phyloP scores from a whole-genome alignment of 2,329 filamentous ascomycete genomes.

The Hirsutella rhossiliensis region DNA sequence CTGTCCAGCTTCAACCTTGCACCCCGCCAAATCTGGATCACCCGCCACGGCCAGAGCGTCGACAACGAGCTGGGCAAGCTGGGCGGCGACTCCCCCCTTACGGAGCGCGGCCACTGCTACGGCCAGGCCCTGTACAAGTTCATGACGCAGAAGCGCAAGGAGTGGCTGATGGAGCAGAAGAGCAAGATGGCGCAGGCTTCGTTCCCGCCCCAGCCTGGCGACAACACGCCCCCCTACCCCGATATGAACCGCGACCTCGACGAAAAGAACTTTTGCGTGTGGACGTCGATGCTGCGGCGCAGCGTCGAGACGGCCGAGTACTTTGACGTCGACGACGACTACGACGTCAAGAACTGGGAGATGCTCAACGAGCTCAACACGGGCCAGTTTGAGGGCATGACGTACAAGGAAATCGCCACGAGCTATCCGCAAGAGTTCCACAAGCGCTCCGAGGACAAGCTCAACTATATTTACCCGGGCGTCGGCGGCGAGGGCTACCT shows the following conservation, averaged over 20 bases:
- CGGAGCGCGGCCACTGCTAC: constrained; percentile 68
- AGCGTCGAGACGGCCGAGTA: constrained; percentile 78
- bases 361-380: constrained; percentile 96
- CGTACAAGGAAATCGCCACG: constrained; percentile 79
- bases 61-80: constrained; percentile 85
- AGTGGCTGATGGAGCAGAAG: constrained; percentile 75
- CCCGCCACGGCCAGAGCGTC: constrained; percentile 78
- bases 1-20: constrained; percentile 94
- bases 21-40: constrained; percentile 96
- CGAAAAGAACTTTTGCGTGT: constrained; percentile 90
- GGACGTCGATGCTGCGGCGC: constrained; percentile 93
- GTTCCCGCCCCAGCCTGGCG: constrained; percentile 83
- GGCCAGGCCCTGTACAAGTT: constrained; percentile 71
- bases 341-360: constrained; percentile 93
- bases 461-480: constrained; percentile 92
- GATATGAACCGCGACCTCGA: constrained; percentile 60
- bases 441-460: constrained; percentile 72
- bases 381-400: constrained; percentile 87
- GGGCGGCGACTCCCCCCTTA: constrained; percentile 79
- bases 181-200: constrained; percentile 64
- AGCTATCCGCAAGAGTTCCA: constrained; percentile 71
- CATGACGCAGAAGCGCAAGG: constrained; percentile 65
- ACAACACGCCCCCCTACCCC: constrained; percentile 89
- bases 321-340: constrained; percentile 85
- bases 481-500: constrained; percentile 94